Conservation (phyloP, 805 yeast species). For the Nakazawaea molendinolei region DNA sequence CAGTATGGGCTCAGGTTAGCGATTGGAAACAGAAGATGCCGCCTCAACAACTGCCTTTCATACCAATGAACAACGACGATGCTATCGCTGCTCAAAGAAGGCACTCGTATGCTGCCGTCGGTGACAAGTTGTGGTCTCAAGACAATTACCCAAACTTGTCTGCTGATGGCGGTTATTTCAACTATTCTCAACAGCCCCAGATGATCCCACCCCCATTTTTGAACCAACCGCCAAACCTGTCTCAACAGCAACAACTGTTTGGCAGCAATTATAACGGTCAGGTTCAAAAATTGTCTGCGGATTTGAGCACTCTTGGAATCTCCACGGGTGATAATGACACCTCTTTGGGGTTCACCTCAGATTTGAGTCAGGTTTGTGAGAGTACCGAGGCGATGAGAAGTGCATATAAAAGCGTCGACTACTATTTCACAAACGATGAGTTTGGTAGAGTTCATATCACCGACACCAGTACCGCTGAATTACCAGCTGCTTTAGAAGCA, state of each 20-base stretch:
- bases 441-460: slow-evolving; percentile 13
- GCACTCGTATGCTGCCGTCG: slow-evolving; percentile 15
- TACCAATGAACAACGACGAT: neutral
- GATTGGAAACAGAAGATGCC: neutral
- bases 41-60: neutral
- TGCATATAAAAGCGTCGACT: slow-evolving; percentile 12
- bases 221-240: slow-evolving; percentile 3
- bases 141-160: too few species aligned
- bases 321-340: neutral
- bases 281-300: slow-evolving; percentile 7
- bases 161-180: slow-evolving; percentile 5
- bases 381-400: slow-evolving; percentile 1
- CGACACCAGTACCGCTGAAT: slow-evolving; percentile 11
- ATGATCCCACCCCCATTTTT: neutral
- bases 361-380: slow-evolving; percentile 1
- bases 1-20: neutral
- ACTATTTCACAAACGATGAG: slow-evolving; percentile 13
- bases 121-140: too few species aligned
- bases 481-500: slow-evolving; percentile 10
- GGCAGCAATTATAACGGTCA: neutral
- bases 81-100: slow-evolving; percentile 10
- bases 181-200: slow-evolving; percentile 2
- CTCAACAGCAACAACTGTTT: neutral
- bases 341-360: too few species aligned
- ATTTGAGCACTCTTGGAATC: slow-evolving; percentile 8